Percentiles rank a stretch among this genome's conserved stretches.
Evolutionary conservation across 306 rosid genomes (phyloP).

Genomic region (Cucumis cinereus): DNA sequence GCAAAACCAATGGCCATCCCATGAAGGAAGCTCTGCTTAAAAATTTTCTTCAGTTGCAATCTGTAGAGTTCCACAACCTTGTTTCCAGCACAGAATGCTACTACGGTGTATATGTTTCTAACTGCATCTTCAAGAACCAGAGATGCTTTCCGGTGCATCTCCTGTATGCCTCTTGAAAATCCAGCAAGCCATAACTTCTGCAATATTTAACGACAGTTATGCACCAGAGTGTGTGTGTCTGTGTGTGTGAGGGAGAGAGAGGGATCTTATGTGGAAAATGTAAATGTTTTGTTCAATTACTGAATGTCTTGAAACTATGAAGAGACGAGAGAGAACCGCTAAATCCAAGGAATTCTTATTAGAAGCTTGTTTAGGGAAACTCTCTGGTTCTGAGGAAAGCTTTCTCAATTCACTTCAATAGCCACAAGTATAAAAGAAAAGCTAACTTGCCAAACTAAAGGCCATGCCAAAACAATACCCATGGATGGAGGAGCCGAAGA

Average conservation of each 20-base stretch:
- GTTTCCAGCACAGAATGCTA: conserved; percentile 97
- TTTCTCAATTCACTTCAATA: background rate
- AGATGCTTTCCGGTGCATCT: conserved; percentile 98
- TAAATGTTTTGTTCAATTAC: background rate
- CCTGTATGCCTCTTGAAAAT: conserved; percentile 98
- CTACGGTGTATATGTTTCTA: conserved; percentile 96
- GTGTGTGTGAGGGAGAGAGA: background rate
- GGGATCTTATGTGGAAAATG: background rate
- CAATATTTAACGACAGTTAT: conserved; percentile 16
- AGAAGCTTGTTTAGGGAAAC: background rate
- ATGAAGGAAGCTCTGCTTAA: conserved; percentile 85
- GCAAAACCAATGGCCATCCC: conserved; percentile 97
- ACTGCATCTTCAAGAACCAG: conserved; percentile 99
- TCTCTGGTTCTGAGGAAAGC: background rate
- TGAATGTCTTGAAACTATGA: background rate
- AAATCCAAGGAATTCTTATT: background rate
- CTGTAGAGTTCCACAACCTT: conserved; percentile 99
- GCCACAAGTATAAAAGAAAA: background rate
- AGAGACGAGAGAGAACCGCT: background rate
- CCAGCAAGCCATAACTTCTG: conserved; percentile 99
- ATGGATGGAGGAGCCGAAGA: no score
- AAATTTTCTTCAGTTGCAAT: conserved; percentile 77
- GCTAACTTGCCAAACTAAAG: background rate
- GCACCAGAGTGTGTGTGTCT: no score
- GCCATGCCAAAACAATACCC: background rate